Base-by-base conservation (phyloP, 1,284 basidiomycete species). In the Retiboletus fuscus region DNA sequence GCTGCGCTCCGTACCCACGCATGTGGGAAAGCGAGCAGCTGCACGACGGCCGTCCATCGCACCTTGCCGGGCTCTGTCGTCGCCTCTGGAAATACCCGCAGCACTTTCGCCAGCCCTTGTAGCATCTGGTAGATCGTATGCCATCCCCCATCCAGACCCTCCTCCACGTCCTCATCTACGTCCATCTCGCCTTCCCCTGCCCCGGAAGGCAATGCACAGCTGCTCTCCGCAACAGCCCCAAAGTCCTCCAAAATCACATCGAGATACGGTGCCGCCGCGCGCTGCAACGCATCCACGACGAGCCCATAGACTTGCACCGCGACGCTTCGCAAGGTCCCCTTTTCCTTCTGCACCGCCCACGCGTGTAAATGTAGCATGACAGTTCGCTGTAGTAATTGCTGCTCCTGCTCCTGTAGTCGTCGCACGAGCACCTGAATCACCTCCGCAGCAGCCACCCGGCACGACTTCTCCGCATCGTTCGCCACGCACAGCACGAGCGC, bases 401-500 rank as follows among this genome's bases (percentile, higher is more conserved):
- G 87, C 53, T 89, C 87, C 2, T 89, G 87, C 39, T 93, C 87
- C 30, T 93, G 90, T 39, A 98, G 84, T 16, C 93, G 88, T 8
- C 82, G 80, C 74, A 96, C 90, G 18, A 99, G 88, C 39, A 84
- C 87, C 80, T 95, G 93, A 82, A 98, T 89, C 43, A 99, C 87
- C 53, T 90, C 89, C 0, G 93, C 93, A 2, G 95, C 95, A 90
- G 95, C 95, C 79, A 94, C 93, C 28, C 96, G 88, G 81, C 96
- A 98, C 80, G 94, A 93, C 43, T 93, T 85, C 8, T 96, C 95
- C 64, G 95, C 93, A 79, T 99, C 98, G 80, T 99, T 99, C 46
- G 96, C 96, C 41, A 99, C 84, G 43, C 94, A 93, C 90, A 98
- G 95, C n/a, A 98, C 95, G 30, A 99, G 88, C 0, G 95, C 93